Evolutionary conservation across 2,329 filamentous ascomycete species (phyloP), one percentile per base, ranked within the genome.

Genomic region (Neonectria magnoliae): DNA sequence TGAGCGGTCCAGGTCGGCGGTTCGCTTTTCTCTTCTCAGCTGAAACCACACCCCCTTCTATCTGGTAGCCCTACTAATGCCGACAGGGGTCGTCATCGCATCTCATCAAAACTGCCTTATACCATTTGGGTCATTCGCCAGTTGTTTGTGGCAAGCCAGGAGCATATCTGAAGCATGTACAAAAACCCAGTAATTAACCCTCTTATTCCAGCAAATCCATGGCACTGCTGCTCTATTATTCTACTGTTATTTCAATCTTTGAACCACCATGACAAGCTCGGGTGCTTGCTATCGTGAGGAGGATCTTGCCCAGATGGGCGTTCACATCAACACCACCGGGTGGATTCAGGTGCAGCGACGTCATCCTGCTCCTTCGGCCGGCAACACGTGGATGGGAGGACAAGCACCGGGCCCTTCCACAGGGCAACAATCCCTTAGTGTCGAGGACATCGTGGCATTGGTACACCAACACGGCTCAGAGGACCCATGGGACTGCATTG

Each of bases 291-390:
- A 6, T 9, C 31, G 10, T 8, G 20, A 33, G 14, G 18, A 52
- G 18, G 16, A 41, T 38, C 42, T 22, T 27, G 14, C 45, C 14
- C 27, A 42, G 5, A 41, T 61, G 22, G 33, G 20, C 11, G 14
- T 20, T 42, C 6, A 33, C 16, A 14, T 25, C 25, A 13, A 62
- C 14, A 18, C 44, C 36, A 45, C 42, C 36, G 5, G 13, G 29
- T 62, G 54, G 62, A 50, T 62, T 29, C 31, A 29, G 55, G 58
- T 65, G n/a, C 58, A 54, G n/a, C 45, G 62, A 41, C 55, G 45
- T 29, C 27, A 56, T 25, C 29, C 52, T 14, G 27, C 51, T 22
- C 25, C 57, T 16, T 16, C 36, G 9, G 10, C 20, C 27, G 14
- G 25, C 27, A 27, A 14, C 47, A 36, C 16, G 38, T 20, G 20